Percentiles rank a stretch among this genome's conserved stretches.
Evolutionary conservation across 179 eudicot genomes (phyloP).

Genomic region (Carnegiea gigantea): DNA sequence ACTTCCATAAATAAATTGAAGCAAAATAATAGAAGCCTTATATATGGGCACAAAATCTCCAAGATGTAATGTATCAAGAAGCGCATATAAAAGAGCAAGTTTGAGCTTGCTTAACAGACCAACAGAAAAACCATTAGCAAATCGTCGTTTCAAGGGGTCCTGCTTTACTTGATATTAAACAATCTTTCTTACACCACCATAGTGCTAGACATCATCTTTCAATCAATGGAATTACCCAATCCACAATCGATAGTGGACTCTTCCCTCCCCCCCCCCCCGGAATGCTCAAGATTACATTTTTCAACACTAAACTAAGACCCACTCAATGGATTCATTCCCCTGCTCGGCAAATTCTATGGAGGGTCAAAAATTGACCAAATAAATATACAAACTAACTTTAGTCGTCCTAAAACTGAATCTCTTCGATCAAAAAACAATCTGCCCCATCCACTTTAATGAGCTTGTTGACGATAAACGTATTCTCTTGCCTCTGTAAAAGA

Average conservation of each 20-base stretch:
- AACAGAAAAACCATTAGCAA: no score
- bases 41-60: neutral
- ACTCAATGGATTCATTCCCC: neutral
- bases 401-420: neutral
- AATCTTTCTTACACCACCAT: no score
- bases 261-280: no score
- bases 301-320: neutral
- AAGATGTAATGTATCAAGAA: neutral
- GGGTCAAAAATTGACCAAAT: neutral
- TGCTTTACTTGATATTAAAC: no score
- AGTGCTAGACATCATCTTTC: no score
- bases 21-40: no score
- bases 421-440: neutral
- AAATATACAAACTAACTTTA: no score
- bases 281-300: neutral
- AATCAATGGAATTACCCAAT: no score
- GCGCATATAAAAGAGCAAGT: neutral
- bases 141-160: no score
- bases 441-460: neutral
- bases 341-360: neutral
- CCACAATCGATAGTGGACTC: neutral
- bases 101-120: neutral
- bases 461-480: neutral
- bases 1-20: no score
- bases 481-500: neutral